Conservation (phyloP, 2,329 filamentous ascomycete genomes). For the Neoscytalidium dimidiatum region DNA sequence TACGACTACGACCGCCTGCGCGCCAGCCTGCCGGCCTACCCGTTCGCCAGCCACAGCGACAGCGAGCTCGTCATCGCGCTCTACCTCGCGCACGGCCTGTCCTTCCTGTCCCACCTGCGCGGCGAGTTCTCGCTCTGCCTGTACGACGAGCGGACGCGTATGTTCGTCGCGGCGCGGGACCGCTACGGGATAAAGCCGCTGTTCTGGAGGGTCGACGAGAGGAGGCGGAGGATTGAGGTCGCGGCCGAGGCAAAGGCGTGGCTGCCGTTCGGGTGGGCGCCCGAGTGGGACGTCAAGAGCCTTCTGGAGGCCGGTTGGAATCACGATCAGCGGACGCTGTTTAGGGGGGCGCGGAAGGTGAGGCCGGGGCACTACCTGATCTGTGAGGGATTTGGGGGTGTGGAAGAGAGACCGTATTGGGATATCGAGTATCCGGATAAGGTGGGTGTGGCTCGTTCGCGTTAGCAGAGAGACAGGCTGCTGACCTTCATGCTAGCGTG, state of each 20-base stretch:
- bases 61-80: constrained; percentile 57
- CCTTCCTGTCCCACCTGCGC: constrained; percentile 50
- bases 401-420: constrained; percentile 53
- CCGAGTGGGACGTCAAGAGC: constrained; percentile 55
- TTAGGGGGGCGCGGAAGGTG: constrained; percentile 51
- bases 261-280: constrained; percentile 52
- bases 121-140: constrained; percentile 59
- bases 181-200: constrained; percentile 61
- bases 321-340: constrained; percentile 50
- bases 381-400: constrained; percentile 35
- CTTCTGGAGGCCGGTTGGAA: constrained; percentile 48
- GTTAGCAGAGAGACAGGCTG: neutral
- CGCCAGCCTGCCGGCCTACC: constrained; percentile 41
- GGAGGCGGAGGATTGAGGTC: constrained; percentile 43
- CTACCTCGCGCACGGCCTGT: constrained; percentile 49
- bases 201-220: constrained; percentile 49
- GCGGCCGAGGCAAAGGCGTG: constrained; percentile 59
- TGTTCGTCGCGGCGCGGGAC: constrained; percentile 53
- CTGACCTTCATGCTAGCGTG: neutral
- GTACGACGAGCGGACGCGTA: constrained; percentile 46
- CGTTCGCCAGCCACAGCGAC: constrained; percentile 51
- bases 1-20: constrained; percentile 55
- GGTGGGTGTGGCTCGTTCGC: constrained; percentile 31
- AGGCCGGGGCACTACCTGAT: constrained; percentile 24
- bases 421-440: constrained; percentile 56